These are phyloP conservation scores for Chaetoscypha palmicola DNA, from an alignment of 2,329 filamentous ascomycete species.

Conservation along the genomic window DNA sequence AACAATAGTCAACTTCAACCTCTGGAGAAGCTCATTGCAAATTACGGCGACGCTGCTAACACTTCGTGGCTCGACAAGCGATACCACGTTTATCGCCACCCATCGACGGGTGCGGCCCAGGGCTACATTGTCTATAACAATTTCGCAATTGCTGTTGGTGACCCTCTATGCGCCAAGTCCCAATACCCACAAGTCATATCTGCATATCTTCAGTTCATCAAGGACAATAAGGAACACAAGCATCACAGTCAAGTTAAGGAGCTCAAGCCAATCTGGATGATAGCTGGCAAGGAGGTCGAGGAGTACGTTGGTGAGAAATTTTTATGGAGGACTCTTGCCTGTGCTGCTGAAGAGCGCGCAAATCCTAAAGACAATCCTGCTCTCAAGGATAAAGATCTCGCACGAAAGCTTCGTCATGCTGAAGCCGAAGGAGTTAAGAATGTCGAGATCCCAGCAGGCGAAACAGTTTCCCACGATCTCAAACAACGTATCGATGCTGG, in stretches of 20 bases:
- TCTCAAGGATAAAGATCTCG: slow-evolving; percentile 66
- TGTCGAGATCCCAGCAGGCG: slow-evolving; percentile 60
- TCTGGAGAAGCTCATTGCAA: slow-evolving; percentile 82
- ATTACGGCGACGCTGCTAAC: slow-evolving; percentile 90
- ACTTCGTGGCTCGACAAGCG: slow-evolving; percentile 90
- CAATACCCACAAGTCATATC: slow-evolving; percentile 70
- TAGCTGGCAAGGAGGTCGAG: slow-evolving; percentile 73
- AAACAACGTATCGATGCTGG: slow-evolving; percentile 62
- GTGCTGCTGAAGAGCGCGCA: slow-evolving; percentile 82
- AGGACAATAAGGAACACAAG: slow-evolving; percentile 36
- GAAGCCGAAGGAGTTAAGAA: slow-evolving; percentile 81
- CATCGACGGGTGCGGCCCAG: slow-evolving; percentile 70
- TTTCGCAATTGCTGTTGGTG: slow-evolving; percentile 77
- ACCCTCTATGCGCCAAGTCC: slow-evolving; percentile 73
- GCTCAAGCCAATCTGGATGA: slow-evolving; percentile 80
- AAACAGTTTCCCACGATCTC: slow-evolving; percentile 57
- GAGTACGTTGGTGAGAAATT: slow-evolving; percentile 72
- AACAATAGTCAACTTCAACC: slow-evolving; percentile 50
- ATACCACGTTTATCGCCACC: slow-evolving; percentile 81
- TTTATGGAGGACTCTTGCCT: slow-evolving; percentile 83
- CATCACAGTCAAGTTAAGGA: slow-evolving; percentile 47
- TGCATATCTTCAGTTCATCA: slow-evolving; percentile 68
- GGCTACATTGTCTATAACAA: slow-evolving; percentile 72
- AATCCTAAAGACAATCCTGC: slow-evolving; percentile 63
- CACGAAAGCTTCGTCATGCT: slow-evolving; percentile 75